Percentiles rank a stretch among this genome's conserved stretches.
Conservation (phyloP, 1,284 basidiomycete genomes). For the Ganoderma sinense region DNA sequence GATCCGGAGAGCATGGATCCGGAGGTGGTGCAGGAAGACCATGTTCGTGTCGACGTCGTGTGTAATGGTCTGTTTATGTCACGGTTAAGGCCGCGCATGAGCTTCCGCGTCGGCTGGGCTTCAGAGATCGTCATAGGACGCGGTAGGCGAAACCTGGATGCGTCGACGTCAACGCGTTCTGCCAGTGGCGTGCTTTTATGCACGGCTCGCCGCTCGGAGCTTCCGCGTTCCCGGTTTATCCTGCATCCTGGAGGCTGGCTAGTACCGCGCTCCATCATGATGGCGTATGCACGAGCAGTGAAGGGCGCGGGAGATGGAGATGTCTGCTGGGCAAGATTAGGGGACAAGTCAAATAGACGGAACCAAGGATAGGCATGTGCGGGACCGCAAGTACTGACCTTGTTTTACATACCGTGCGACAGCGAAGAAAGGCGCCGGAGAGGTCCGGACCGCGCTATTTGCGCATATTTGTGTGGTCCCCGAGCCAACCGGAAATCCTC, state of each 20-base stretch:
- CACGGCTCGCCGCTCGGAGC: not conserved
- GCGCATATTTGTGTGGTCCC: too few relatives aligned
- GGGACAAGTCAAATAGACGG: too few relatives aligned
- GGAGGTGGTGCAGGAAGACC: conserved; percentile 3
- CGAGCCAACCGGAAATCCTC: too few relatives aligned
- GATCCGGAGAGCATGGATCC: not conserved
- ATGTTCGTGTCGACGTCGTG: not conserved
- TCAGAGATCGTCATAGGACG: not conserved
- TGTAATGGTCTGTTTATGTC: not conserved
- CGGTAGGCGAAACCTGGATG: not conserved
- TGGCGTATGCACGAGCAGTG: too few relatives aligned
- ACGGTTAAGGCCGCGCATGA: too few relatives aligned
- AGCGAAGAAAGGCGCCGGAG: too few relatives aligned
- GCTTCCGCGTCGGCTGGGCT: not conserved
- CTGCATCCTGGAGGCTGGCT: too few relatives aligned
- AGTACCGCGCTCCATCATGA: too few relatives aligned
- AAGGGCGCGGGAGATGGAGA: too few relatives aligned
- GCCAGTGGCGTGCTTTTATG: not conserved
- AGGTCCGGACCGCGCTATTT: too few relatives aligned
- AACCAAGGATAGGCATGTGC: not conserved
- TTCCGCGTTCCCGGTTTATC: not conserved
- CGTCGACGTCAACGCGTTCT: not conserved
- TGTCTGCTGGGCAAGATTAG: not conserved
- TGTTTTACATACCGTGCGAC: too few relatives aligned
- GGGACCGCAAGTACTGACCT: not conserved